These are phyloP conservation scores for Backusella sp. DNA, from an alignment of 192 early-diverging fungal species.

Conservation along the genomic window DNA sequence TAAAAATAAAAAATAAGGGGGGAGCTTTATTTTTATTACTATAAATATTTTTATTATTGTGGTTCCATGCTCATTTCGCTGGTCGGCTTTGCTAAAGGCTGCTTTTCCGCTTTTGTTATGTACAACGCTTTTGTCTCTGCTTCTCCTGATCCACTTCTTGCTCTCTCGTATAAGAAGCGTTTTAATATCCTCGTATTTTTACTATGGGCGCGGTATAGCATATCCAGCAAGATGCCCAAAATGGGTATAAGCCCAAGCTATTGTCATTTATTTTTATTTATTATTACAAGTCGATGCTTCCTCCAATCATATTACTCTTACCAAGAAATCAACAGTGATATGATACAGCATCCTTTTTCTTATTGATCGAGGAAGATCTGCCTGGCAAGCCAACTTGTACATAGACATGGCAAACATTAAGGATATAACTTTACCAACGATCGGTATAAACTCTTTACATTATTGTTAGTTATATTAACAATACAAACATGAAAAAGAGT, in stretches of 20 bases:
- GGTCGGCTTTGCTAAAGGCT: neutral
- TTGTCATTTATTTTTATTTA: neutral
- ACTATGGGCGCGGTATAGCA: conserved; percentile 21
- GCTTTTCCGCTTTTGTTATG: neutral
- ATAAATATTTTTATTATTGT: neutral
- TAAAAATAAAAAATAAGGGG: neutral
- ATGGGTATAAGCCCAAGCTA: conserved; percentile 34
- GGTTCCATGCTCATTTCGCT: neutral
- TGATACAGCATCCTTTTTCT: conserved; percentile 27
- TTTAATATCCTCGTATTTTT: conserved; percentile 23
- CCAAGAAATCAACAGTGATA: conserved; percentile 29
- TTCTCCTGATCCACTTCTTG: neutral
- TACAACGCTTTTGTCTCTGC: neutral
- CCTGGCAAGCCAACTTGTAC: conserved; percentile 26
- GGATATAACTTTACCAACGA: conserved; percentile 29
- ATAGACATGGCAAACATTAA: conserved; percentile 22
- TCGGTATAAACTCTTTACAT: conserved; percentile 24
- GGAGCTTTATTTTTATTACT: conserved; percentile 5
- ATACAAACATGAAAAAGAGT: too few relatives aligned
- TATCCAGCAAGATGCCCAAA: conserved; percentile 28
- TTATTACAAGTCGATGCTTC: neutral
- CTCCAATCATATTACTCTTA: conserved; percentile 8
- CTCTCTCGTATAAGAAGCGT: conserved; percentile 17
- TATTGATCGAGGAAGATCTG: conserved; percentile 15
- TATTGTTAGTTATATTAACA: neutral